Base-by-base conservation (phyloP, 2,329 filamentous ascomycete genomes). In the Xylariales sp. region DNA sequence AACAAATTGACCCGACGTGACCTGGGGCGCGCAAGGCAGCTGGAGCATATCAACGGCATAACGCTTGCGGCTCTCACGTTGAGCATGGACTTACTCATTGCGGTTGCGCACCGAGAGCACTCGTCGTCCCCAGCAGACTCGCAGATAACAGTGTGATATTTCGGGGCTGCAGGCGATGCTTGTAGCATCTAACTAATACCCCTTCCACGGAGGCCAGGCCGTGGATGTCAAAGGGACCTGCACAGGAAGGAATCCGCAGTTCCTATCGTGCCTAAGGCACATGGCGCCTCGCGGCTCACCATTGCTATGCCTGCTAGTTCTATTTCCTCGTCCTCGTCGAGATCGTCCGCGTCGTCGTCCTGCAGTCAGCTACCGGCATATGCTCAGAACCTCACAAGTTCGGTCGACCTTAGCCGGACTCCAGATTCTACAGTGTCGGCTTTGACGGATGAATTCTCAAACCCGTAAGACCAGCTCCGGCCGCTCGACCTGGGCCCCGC, bases 401-500 rank as follows among this genome's bases (percentile, higher is more conserved):
- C 68, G 15, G 53, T 63, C 47, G 63, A 70, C 51, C 66, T 66
- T 40, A 64, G 65, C 39, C 73, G 65, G 63, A 71, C 71, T 44
- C 68, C 69, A 18, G 67, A 61, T 42, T 71, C 69, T n/a, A 66
- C 65, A 42, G 60, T 68, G 43, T 73, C 70, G 41, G 66, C 66
- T 44, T 42, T 61, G 38, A 61, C 63, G 25, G 58, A 60, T 32
- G 59, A 63, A 43, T 60, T 61, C 14, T 71, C 69, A 42, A 63
- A 57, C 40, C 60, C 60, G 46, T 58, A 64, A 50, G 60, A 62
- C 44, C 57, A 67, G 47, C 58, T 71, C 41, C 59, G 61, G 40
- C 66, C 70, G 25, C 63, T 74, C 31, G 72, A 76, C 50, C 62
- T 76, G 33, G 71, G 72, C 4, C 72, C n/a, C 72, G 39, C 72